phyloP scores from a whole-genome alignment of 2,329 filamentous ascomycete genomes.

The Exophiala calicioides region DNA sequence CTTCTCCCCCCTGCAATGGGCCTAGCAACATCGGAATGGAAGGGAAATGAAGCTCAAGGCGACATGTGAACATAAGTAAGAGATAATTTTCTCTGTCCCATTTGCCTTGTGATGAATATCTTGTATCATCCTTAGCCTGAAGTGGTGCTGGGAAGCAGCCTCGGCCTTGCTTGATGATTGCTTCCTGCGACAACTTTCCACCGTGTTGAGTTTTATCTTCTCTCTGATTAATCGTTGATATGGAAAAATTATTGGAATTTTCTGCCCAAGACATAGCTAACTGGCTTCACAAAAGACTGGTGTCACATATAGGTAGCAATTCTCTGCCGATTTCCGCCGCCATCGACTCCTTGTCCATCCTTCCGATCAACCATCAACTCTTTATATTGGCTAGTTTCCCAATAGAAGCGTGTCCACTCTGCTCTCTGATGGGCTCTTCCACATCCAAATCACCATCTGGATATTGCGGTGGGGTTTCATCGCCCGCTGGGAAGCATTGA shows the following conservation, averaged over 20 bases:
- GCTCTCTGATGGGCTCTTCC: too few relatives aligned
- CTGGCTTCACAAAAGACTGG: neutral
- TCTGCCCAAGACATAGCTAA: too few relatives aligned
- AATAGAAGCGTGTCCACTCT: too few relatives aligned
- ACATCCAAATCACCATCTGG: too few relatives aligned
- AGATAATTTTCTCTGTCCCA: conserved; percentile 14
- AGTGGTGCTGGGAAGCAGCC: conserved; percentile 36
- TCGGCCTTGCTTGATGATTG: conserved; percentile 31
- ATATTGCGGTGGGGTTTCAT: too few relatives aligned
- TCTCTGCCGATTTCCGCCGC: too few relatives aligned
- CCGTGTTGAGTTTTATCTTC: conserved; percentile 49
- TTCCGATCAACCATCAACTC: too few relatives aligned
- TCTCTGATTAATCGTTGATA: conserved; percentile 40
- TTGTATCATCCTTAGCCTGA: conserved; percentile 98
- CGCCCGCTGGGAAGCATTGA: too few relatives aligned
- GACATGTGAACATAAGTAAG: conserved; percentile 9
- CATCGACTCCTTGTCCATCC: too few relatives aligned
- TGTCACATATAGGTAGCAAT: neutral
- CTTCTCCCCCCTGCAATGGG: neutral
- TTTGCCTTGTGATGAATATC: conserved; percentile 73
- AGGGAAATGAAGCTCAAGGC: neutral
- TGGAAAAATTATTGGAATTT: neutral
- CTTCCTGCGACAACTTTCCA: conserved; percentile 38
- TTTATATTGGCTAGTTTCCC: too few relatives aligned
- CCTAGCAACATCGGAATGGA: neutral